Conservation (phyloP, 305 asterid genomes). For the Solanum hybrid region DNA sequence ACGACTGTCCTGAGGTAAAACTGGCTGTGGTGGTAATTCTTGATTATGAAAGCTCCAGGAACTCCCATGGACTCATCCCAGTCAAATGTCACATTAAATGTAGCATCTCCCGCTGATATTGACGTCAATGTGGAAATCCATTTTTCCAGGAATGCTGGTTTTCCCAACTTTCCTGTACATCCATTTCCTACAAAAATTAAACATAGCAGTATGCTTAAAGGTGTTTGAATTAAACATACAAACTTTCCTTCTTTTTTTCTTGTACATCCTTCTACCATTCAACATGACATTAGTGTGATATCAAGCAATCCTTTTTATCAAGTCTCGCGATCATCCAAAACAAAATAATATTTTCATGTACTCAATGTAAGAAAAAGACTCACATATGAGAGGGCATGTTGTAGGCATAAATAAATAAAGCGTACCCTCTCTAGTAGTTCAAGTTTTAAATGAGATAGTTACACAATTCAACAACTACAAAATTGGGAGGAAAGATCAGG, state of each 20-base stretch:
- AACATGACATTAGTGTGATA: neutral
- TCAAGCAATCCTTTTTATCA: neutral
- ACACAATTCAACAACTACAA: neutral
- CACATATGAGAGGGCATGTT: neutral
- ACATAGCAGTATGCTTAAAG: neutral
- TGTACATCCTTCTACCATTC: neutral
- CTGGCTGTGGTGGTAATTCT: constrained; percentile 63
- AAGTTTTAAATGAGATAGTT: neutral
- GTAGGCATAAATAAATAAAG: neutral
- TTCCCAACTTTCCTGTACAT: constrained; percentile 21
- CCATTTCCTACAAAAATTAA: neutral
- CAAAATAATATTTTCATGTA: neutral
- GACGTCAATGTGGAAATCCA: constrained; percentile 30
- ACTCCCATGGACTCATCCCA: constrained; percentile 52
- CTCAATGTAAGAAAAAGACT: neutral
- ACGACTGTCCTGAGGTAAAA: constrained; percentile 64
- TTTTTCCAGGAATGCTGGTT: constrained; percentile 25
- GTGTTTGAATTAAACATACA: neutral
- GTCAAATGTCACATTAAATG: constrained; percentile 37
- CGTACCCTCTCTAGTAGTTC: neutral
- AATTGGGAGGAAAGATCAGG: neutral
- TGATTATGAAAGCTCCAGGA: constrained; percentile 69
- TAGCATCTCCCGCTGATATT: constrained; percentile 29
- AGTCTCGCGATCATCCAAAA: neutral
- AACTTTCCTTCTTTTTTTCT: neutral